Conservation (phyloP, 2,329 filamentous ascomycete species). For the Neobulgaria alba region DNA sequence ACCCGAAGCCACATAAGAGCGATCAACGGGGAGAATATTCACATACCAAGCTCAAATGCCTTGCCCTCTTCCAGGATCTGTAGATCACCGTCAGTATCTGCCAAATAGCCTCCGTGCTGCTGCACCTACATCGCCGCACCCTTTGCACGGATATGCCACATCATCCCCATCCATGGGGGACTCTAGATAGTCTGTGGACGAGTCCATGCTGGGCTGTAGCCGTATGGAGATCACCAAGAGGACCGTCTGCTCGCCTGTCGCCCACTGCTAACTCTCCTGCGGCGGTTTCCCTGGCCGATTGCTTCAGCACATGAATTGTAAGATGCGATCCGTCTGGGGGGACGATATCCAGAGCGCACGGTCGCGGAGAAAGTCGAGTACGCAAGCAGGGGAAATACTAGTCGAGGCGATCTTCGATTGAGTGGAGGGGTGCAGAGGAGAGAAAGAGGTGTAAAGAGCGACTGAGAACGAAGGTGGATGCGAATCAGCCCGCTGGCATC, state of each 20-base stretch:
- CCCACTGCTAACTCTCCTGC: slow-evolving; percentile 20
- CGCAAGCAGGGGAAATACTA: slow-evolving; percentile 9
- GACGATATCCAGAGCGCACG: slow-evolving; percentile 10
- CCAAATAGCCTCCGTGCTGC: slow-evolving; percentile 8
- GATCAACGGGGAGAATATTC: slow-evolving; percentile 3
- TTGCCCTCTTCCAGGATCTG: slow-evolving; percentile 98
- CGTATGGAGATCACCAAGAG: slow-evolving; percentile 5
- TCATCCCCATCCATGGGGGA: slow-evolving; percentile 62
- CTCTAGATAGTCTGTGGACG: slow-evolving; percentile 45
- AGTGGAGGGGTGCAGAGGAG: slow-evolving; percentile 3
- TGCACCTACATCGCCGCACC: slow-evolving; percentile 72
- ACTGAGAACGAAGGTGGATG: neutral
- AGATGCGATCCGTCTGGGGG: slow-evolving; percentile 19
- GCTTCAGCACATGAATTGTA: slow-evolving; percentile 19
- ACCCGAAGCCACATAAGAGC: neutral
- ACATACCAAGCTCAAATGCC: slow-evolving; percentile 88
- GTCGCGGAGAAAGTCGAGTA: slow-evolving; percentile 14
- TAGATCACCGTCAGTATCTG: slow-evolving; percentile 19
- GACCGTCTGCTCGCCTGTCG: slow-evolving; percentile 12
- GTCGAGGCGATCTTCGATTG: slow-evolving; percentile 11
- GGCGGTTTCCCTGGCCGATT: slow-evolving; percentile 11
- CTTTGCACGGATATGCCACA: slow-evolving; percentile 77
- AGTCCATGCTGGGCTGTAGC: slow-evolving; percentile 38
- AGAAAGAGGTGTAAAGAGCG: neutral
- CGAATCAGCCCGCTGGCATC: neutral